phyloP scores from a whole-genome alignment of 192 early-diverging fungal species.

The Piromyces finnis region DNA sequence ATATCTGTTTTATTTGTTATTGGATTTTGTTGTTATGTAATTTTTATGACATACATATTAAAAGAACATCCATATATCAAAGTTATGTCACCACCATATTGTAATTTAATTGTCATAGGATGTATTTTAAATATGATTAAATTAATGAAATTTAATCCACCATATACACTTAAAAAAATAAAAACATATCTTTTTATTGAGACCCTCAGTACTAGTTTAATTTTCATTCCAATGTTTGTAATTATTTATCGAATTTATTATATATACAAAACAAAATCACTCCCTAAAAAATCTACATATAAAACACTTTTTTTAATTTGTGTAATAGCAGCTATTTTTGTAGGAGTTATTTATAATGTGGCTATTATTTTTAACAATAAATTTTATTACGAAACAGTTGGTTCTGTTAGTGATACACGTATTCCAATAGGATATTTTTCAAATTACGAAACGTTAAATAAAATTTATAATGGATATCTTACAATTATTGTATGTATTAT shows the following conservation, averaged over 20 bases:
- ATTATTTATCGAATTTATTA: neutral
- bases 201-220: neutral
- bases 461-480: too few species aligned
- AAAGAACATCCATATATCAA: neutral
- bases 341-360: too few species aligned
- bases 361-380: too few species aligned
- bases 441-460: too few species aligned
- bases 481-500: too few species aligned
- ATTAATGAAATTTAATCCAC: neutral
- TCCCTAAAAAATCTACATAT: neutral
- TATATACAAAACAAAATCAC: neutral
- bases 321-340: neutral
- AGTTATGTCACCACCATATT: neutral
- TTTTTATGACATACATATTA: neutral
- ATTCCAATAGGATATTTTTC: too few species aligned
- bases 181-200: neutral
- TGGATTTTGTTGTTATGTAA: neutral
- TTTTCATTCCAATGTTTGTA: neutral
- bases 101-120: neutral
- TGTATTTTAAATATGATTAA: neutral
- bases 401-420: too few species aligned
- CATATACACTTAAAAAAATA: neutral
- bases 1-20: neutral
- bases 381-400: too few species aligned
- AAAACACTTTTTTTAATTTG: too few species aligned